A percentile compares a stretch with the other conserved stretches of the same genome.
Evolutionary conservation across 2,329 filamentous ascomycete species (phyloP).

Genomic region (Cladophialophora exuberans): DNA sequence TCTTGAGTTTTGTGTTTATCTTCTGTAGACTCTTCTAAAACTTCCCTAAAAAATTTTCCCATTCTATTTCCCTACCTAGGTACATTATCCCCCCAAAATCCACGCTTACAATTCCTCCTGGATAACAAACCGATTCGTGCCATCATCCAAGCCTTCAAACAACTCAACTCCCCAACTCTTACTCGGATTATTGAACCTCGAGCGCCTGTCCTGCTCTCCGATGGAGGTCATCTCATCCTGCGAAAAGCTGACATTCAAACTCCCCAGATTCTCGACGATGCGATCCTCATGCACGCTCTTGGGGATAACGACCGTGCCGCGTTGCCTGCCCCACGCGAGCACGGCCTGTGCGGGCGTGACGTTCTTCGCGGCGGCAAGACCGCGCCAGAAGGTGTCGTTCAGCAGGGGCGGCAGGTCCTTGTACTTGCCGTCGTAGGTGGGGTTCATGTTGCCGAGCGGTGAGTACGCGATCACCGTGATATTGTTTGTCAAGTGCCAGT

Average conservation of each 20-base stretch:
- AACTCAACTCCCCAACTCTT: constrained; percentile 46
- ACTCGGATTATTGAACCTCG: constrained; percentile 47
- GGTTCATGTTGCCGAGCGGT: constrained; percentile 51
- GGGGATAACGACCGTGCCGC: constrained; percentile 55
- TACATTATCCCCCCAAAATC: too few relatives aligned
- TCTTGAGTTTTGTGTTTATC: too few relatives aligned
- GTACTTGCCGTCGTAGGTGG: constrained; percentile 44
- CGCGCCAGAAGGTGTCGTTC: constrained; percentile 45
- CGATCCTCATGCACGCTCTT: constrained; percentile 51
- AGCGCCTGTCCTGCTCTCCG: constrained; percentile 39
- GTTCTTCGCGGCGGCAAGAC: constrained; percentile 46
- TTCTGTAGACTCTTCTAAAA: too few relatives aligned
- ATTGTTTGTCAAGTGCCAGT: constrained; percentile 40
- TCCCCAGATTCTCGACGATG: constrained; percentile 50
- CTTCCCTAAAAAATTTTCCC: background rate
- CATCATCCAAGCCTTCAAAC: constrained; percentile 48
- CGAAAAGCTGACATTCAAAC: constrained; percentile 28
- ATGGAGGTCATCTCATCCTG: constrained; percentile 34
- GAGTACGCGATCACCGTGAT: constrained; percentile 45
- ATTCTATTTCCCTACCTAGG: too few relatives aligned
- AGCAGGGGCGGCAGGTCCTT: constrained; percentile 42
- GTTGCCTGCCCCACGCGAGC: constrained; percentile 53
- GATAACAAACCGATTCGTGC: constrained; percentile 19
- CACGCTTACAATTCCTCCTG: background rate
- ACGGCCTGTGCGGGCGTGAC: constrained; percentile 50